phyloP scores from a whole-genome alignment of 1,284 basidiomycete species.

The Mycosarcoma maydis region DNA sequence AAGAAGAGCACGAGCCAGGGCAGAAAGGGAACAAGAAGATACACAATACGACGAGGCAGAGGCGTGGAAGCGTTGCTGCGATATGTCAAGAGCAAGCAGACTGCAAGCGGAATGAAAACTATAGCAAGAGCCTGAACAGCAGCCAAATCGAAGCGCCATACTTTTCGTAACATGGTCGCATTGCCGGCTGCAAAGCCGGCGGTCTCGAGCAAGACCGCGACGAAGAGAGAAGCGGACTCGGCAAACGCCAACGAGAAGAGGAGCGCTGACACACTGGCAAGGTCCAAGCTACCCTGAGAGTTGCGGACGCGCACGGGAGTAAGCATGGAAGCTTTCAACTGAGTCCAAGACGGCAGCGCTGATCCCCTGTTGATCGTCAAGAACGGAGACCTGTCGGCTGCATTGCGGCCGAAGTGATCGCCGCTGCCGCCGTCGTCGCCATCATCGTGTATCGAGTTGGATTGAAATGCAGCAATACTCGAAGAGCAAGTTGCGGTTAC shows the following conservation, averaged over 20 bases:
- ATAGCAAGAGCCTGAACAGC: conserved; percentile 27
- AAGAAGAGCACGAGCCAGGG: conserved; percentile 59
- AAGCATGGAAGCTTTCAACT: conserved; percentile 22
- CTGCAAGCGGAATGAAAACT: conserved; percentile 45
- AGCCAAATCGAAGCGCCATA: conserved; percentile 44
- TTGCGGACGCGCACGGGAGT: conserved; percentile 23
- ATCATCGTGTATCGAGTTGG: conserved; percentile 34
- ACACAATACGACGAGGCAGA: conserved; percentile 29
- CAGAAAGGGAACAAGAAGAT: conserved; percentile 47
- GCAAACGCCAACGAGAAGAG: conserved; percentile 60
- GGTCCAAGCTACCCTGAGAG: conserved; percentile 25
- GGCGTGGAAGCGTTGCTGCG: conserved; percentile 35
- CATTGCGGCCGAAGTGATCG: conserved; percentile 5
- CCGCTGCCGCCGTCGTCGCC: conserved; percentile 18
- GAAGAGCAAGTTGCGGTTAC: conserved; percentile 15
- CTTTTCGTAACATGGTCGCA: conserved; percentile 28
- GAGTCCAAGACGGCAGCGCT: conserved; percentile 12
- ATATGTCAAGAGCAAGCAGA: conserved; percentile 56
- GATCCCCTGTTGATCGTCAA: conserved; percentile 26
- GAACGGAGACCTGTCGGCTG: conserved; percentile 26
- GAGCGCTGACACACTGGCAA: conserved; percentile 40
- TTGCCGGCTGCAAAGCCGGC: conserved; percentile 28
- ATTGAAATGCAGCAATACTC: background rate
- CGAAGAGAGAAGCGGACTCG: conserved; percentile 55
- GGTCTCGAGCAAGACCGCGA: conserved; percentile 58